Percentiles rank a stretch among this genome's conserved stretches.
Conservation (phyloP, 179 eudicot genomes). For the Monotropa hypopitys region DNA sequence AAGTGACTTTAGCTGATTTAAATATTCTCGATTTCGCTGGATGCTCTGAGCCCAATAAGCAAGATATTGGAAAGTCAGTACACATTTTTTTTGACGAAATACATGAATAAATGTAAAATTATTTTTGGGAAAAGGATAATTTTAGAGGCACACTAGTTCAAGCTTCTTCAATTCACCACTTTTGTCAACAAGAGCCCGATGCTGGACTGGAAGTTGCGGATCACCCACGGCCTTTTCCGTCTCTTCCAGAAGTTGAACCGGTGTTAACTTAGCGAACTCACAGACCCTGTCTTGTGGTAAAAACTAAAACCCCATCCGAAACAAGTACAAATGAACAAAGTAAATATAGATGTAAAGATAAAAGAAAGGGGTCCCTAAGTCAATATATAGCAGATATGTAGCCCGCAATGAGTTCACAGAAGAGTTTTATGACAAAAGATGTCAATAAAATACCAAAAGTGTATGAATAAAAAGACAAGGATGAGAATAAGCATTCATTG, state of each 20-base stretch:
- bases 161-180: conserved; percentile 58
- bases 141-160: conserved; percentile 42
- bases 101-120: neutral
- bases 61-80: neutral
- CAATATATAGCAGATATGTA: neutral
- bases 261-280: conserved; percentile 94
- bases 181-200: conserved; percentile 59
- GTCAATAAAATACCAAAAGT: neutral
- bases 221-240: conserved; percentile 98
- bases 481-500: too few species aligned
- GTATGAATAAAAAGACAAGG: neutral
- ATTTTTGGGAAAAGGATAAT: neutral
- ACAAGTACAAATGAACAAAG: neutral
- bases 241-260: conserved; percentile 81
- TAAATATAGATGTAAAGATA: neutral
- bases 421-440: neutral
- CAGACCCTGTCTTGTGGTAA: conserved; percentile 97
- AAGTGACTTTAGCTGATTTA: conserved; percentile 59
- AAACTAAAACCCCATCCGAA: conserved; percentile 36
- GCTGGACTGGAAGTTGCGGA: conserved; percentile 80
- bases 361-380: neutral
- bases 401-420: neutral
- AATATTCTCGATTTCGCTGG: conserved; percentile 42
- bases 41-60: conserved; percentile 36
- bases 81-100: neutral